Conservation (phyloP, 768 basidiomycete species). For the Termitomyces sp. region DNA sequence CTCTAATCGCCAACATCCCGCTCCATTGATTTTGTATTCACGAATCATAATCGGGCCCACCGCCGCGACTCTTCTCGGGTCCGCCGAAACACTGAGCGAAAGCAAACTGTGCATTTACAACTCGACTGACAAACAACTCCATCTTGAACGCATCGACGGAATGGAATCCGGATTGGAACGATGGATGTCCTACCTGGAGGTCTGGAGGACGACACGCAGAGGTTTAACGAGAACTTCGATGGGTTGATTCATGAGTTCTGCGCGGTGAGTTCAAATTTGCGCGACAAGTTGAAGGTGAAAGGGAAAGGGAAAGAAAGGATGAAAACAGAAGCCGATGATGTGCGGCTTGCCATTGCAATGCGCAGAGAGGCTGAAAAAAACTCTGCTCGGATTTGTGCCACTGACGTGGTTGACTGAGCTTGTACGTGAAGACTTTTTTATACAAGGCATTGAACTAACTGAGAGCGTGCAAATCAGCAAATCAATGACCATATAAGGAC, state of each 20-base stretch:
- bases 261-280: slow-evolving; percentile 26
- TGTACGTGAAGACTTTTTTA: slow-evolving; percentile 32
- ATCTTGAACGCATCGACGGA: slow-evolving; percentile 54
- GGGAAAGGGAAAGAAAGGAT: slow-evolving; percentile 22
- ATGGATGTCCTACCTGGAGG: slow-evolving; percentile 60
- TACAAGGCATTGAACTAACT: too few relatives aligned
- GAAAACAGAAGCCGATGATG: slow-evolving; percentile 14
- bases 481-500: neutral
- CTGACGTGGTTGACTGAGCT: slow-evolving; percentile 66
- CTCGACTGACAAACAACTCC: slow-evolving; percentile 61
- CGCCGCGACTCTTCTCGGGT: slow-evolving; percentile 30
- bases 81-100: slow-evolving; percentile 31
- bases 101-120: slow-evolving; percentile 53
- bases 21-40: slow-evolving; percentile 38
- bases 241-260: slow-evolving; percentile 61
- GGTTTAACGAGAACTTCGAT: slow-evolving; percentile 60
- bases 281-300: slow-evolving; percentile 5
- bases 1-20: slow-evolving; percentile 1
- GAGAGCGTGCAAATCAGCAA: neutral
- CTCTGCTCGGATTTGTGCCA: slow-evolving; percentile 62
- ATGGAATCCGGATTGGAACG: slow-evolving; percentile 53
- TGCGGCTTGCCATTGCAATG: slow-evolving; percentile 56
- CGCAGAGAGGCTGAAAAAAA: slow-evolving; percentile 62
- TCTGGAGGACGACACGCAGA: slow-evolving; percentile 26
- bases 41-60: slow-evolving; percentile 49